Evolutionary conservation across 2,329 filamentous ascomycete genomes (phyloP).

Genomic region (Sclerotinia trifoliorum): DNA sequence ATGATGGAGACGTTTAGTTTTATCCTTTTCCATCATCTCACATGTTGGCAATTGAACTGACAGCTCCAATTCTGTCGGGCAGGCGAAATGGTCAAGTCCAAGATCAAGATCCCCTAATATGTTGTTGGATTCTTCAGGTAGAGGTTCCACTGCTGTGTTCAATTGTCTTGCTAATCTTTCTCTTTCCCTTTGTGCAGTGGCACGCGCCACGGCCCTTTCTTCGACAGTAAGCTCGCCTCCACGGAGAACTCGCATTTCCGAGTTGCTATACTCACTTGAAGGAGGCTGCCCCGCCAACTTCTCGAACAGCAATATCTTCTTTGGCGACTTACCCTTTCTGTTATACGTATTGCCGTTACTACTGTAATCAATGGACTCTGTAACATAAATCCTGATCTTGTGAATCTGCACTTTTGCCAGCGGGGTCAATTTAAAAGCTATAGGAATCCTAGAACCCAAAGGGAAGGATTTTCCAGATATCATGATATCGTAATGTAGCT

Average conservation of each 20-base stretch:
- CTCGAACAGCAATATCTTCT: constrained; percentile 69
- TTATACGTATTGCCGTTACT: constrained; percentile 66
- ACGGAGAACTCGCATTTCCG: constrained; percentile 62
- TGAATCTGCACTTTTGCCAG: constrained; percentile 73
- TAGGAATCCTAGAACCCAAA: constrained; percentile 67
- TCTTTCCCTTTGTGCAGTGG: constrained; percentile 39
- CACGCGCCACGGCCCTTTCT: constrained; percentile 34
- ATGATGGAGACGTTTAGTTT: constrained; percentile 61
- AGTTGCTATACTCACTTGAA: constrained; percentile 63
- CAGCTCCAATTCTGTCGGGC: constrained; percentile 74
- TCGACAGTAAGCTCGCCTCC: constrained; percentile 66
- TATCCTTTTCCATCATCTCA: constrained; percentile 63
- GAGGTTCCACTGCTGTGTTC: constrained; percentile 45
- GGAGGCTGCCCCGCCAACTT: constrained; percentile 65
- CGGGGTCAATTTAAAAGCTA: constrained; percentile 73
- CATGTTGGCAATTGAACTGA: constrained; percentile 71
- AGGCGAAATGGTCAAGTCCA: constrained; percentile 53
- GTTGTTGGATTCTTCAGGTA: constrained; percentile 50
- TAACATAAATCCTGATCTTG: constrained; percentile 70
- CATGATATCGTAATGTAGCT: constrained; percentile 74
- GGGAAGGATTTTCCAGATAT: constrained; percentile 77
- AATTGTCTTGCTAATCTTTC: constrained; percentile 54
- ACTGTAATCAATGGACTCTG: constrained; percentile 71
- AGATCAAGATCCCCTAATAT: constrained; percentile 60
- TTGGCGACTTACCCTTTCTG: constrained; percentile 58